Base-by-base conservation (phyloP, 345 rosid species). In the Melastoma malabathricum region DNA sequence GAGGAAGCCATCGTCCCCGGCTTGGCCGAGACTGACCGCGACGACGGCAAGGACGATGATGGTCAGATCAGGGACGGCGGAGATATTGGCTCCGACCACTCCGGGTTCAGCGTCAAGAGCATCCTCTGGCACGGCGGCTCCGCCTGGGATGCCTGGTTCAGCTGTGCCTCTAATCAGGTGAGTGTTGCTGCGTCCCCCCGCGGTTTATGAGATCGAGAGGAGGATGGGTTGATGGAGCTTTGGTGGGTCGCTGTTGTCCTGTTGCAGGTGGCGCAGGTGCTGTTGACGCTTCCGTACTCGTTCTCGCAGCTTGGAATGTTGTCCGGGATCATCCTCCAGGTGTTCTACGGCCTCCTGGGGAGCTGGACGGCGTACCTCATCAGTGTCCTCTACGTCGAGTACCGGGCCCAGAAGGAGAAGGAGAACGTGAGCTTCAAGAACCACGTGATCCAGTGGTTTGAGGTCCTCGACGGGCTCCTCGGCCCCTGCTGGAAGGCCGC, bases 351-450 rank as follows among this genome's bases (percentile, higher is more conserved):
- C 1, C 7, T 92, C 13, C 10, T 92, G 0, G 98, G 98, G 64
- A 87, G 97, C 77, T 92, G 98, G 98, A 92, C 98, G 43, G 98
- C 98, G 13, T 92, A 92, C 57, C 94, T 92, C 67, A 92, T 92
- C 72, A 82, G 94, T 60, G 98, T 87, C 13, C 97, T 92, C 59
- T 92, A 92, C 69, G 66, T 92, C 1, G 98, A 92, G 65, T 92
- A 74, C 63, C 73, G 98, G 67, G 76, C 81, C 75, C 68, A 97
- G 57, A 87, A 87, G 64, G 97, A 84, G 72, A 92, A 88, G 58
- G 97, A 92, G 73, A 86, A 86, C 60, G 93, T 79, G 45, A 84
- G 51, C 56, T 62, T 62, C 66, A 56, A 56, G 56, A 62, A 62
- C 61, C 66, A 62, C 45, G 66, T 62, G 52, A 84, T 92, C 77